phyloP scores from a whole-genome alignment of 2,329 filamentous ascomycete species.

The Fusarium sp. region DNA sequence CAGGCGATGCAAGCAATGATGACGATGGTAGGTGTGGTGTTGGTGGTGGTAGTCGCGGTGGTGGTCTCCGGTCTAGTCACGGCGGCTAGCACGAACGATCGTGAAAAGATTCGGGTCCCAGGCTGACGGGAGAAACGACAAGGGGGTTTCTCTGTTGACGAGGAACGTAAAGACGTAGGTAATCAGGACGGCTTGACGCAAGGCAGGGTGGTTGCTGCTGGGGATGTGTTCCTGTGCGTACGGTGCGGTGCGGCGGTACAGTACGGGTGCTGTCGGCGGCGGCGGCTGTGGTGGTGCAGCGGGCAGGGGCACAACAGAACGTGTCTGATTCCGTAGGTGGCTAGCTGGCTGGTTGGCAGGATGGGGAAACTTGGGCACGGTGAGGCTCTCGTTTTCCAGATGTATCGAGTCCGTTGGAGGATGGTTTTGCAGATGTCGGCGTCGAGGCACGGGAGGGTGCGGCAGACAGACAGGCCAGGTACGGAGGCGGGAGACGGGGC shows the following conservation, averaged over 20 bases:
- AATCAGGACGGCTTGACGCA: slow-evolving; percentile 26
- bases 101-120: slow-evolving; percentile 31
- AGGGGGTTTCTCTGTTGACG: slow-evolving; percentile 28
- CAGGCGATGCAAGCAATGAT: slow-evolving; percentile 33
- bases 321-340: slow-evolving; percentile 17
- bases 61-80: slow-evolving; percentile 38
- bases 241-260: slow-evolving; percentile 25
- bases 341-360: background rate
- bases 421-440: slow-evolving; percentile 31
- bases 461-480: slow-evolving; percentile 5
- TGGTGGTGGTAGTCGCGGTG: slow-evolving; percentile 33
- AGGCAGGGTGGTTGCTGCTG: slow-evolving; percentile 34
- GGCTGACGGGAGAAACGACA: slow-evolving; percentile 27
- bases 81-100: slow-evolving; percentile 43
- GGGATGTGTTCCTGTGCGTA: slow-evolving; percentile 38
- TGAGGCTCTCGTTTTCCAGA: slow-evolving; percentile 29
- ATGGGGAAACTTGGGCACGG: slow-evolving; percentile 20
- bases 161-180: slow-evolving; percentile 24
- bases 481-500: slow-evolving; percentile 25
- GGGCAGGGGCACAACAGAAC: slow-evolving; percentile 34
- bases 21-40: slow-evolving; percentile 35
- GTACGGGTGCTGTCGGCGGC: slow-evolving; percentile 39
- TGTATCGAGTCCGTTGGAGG: slow-evolving; percentile 27
- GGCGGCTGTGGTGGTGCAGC: slow-evolving; percentile 42
- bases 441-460: slow-evolving; percentile 25